Base-by-base conservation (phyloP, 140 eudicot genomes). In the Flaveria floridana region DNA sequence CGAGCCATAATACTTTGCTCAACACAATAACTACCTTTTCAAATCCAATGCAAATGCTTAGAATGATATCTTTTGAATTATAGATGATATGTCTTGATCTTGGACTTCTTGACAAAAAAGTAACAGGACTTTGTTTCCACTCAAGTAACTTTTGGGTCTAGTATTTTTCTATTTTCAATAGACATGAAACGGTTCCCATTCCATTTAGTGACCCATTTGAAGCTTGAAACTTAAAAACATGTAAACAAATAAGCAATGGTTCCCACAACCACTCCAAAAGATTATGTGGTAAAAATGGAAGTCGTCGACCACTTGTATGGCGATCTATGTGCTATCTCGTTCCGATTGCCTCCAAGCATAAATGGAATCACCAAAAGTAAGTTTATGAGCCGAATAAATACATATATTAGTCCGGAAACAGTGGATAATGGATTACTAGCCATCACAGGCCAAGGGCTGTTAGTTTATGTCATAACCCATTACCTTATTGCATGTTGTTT, bases 401-500 rank as follows among this genome's bases (percentile, higher is more conserved):
- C 28, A 26, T 2, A 26, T 26, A 26, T 26, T 26, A 26, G 28
- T 26, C 28, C 28, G 75, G 71, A 23, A 23, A 0, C 25, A 23
- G 25, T 23, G 25, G 1, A 23, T 23, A 23, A 0, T 23, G 1
- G 25, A 80, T n/a, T 73, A 1, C n/a, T 9, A 67, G 67, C 50
- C 67, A 74, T 67, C 13, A 58, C 84, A 67, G 74, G 68, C 6
- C 74, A 68, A 0, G 76, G 72, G 59, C 59, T 74, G 2, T 67
- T 23, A 4, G 59, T 80, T 80, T 47, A 48, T 10, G 58, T 76
- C 80, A 74, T 80, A n/a, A 74, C 16, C 83, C 59, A 74, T 30
- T 28, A 39, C 34, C 52, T 66, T 30, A 30, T 30, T 30, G 3
- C 6, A 3, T 3, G 37, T 30, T 30, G 5, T 30, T 3, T 30